These are phyloP conservation scores for Citrus trifoliata DNA, from an alignment of 345 rosid genomes.

Conservation along the genomic window DNA sequence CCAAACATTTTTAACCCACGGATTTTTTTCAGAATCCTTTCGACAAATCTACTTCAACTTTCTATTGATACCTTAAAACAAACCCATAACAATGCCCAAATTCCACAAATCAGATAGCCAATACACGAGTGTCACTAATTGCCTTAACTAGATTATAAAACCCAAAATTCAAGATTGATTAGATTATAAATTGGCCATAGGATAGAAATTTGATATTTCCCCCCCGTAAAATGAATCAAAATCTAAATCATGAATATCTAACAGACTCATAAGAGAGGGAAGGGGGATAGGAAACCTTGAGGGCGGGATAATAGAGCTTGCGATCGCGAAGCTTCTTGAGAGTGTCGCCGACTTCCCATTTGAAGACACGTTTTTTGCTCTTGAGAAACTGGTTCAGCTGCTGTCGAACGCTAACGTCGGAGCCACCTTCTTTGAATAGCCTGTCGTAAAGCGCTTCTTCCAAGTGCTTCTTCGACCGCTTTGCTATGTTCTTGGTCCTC, in stretches of 20 bases:
- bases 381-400: constrained; percentile 77
- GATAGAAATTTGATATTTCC: too few relatives aligned
- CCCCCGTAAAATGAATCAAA: not conserved
- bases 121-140: not conserved
- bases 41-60: not conserved
- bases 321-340: constrained; percentile 79
- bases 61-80: not conserved
- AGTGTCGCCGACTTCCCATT: constrained; percentile 96
- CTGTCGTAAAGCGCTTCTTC: constrained; percentile 70
- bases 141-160: not conserved
- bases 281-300: constrained; percentile 52
- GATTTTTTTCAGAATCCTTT: not conserved
- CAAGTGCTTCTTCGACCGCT: constrained; percentile 80
- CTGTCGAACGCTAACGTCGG: constrained; percentile 60
- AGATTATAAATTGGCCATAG: not conserved
- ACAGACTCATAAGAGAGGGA: too few relatives aligned
- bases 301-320: constrained; percentile 70
- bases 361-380: constrained; percentile 79
- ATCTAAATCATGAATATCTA: not conserved
- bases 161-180: not conserved
- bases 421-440: constrained; percentile 76
- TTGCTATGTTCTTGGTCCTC: constrained; percentile 57
- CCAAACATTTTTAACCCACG: too few relatives aligned
- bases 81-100: not conserved
- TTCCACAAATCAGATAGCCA: not conserved